Evolutionary conservation across 108 stramenopile genomes (phyloP).

Genomic region (Skeletonema costatum): DNA sequence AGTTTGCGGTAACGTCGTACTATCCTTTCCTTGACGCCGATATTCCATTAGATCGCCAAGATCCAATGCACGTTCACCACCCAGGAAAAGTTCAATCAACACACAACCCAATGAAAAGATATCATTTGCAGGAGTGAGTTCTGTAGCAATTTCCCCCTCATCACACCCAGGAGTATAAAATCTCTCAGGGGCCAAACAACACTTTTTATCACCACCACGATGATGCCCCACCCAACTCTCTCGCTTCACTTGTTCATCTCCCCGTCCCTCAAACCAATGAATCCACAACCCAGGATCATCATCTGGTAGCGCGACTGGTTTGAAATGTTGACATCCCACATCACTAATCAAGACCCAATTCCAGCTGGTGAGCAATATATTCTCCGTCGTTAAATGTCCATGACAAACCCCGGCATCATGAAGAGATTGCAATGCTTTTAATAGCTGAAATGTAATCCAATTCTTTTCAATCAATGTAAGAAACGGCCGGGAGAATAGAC

Average conservation of each 20-base stretch:
- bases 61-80: conserved; percentile 93
- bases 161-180: conserved; percentile 54
- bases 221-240: conserved; percentile 3
- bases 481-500: conserved; percentile 94
- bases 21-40: conserved; percentile 32
- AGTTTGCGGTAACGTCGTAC: conserved; percentile 39
- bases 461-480: conserved; percentile 88
- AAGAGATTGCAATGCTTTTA: conserved; percentile 82
- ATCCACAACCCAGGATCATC: conserved; percentile 94
- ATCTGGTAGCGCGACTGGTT: conserved; percentile 83
- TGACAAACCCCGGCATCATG: conserved; percentile 85
- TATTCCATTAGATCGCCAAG: conserved; percentile 92
- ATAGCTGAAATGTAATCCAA: conserved; percentile 93
- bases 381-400: conserved; percentile 95
- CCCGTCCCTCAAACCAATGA: conserved; percentile 87
- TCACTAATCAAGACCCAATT: conserved; percentile 93
- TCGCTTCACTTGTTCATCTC: conserved; percentile 12
- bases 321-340: conserved; percentile 89
- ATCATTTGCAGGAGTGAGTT: conserved; percentile 92
- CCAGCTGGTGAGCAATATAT: conserved; percentile 91
- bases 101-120: conserved; percentile 97
- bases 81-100: conserved; percentile 92
- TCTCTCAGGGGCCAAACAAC: conserved; percentile 97
- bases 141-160: conserved; percentile 12
- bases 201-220: conserved; percentile 73